These are phyloP conservation scores for Sparassis latifolia DNA, from an alignment of 1,284 basidiomycete genomes.

Conservation along the genomic window DNA sequence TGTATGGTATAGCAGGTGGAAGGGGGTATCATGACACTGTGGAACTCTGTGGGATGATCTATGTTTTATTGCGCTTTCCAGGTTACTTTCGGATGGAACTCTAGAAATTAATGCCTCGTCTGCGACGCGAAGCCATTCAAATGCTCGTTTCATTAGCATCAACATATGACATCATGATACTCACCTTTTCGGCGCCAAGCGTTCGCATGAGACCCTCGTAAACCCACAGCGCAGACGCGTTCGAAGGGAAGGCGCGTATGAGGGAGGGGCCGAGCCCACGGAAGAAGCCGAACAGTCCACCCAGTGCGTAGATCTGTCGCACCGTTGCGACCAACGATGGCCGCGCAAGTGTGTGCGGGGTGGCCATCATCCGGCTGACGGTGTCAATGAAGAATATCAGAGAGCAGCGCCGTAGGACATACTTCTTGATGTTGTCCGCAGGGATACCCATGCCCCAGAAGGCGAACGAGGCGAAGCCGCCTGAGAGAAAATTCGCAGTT, in stretches of 20 bases:
- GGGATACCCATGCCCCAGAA: conserved; percentile 71
- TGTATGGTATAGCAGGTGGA: conserved; percentile 5
- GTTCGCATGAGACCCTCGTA: conserved; percentile 62
- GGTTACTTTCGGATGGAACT: no score
- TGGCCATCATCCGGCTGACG: conserved; percentile 56
- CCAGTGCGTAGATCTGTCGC: conserved; percentile 40
- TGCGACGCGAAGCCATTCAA: background rate
- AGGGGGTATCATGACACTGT: background rate
- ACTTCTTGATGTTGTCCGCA: conserved; percentile 78
- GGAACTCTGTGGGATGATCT: no score
- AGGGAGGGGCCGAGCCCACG: conserved; percentile 54
- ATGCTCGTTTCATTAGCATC: background rate
- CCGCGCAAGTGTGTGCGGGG: conserved; percentile 34
- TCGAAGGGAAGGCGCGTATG: conserved; percentile 65
- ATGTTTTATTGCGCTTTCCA: no score
- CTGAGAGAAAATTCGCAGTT: conserved; percentile 63
- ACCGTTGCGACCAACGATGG: conserved; percentile 44
- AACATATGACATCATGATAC: conserved; percentile 3
- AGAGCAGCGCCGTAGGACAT: conserved; percentile 10
- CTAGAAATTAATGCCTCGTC: conserved; percentile 5
- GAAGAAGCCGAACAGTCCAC: conserved; percentile 56
- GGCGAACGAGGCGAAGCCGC: conserved; percentile 55
- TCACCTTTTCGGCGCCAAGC: conserved; percentile 62
- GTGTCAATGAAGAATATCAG: background rate
- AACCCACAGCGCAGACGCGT: conserved; percentile 66